Conservation (phyloP, 163 green algal genomes). For the Chloromonas sp. region DNA sequence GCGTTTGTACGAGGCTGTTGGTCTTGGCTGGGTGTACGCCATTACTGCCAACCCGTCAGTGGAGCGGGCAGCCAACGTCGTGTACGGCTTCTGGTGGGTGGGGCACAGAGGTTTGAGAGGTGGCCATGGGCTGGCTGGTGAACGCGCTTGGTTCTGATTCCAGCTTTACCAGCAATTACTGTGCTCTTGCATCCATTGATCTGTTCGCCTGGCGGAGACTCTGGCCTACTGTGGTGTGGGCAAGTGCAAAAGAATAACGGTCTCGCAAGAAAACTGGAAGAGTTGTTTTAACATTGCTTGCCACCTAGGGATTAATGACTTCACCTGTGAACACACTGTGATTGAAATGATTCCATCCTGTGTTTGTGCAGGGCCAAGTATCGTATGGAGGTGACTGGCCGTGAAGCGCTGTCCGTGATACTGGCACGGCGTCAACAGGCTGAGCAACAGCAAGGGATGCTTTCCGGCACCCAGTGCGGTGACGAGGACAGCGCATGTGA, state of each 20-base stretch:
- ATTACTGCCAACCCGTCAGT: constrained; percentile 53
- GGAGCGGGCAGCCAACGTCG: constrained; percentile 46
- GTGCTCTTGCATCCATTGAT: background rate
- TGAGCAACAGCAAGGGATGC: too few relatives aligned
- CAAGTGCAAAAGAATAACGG: too few relatives aligned
- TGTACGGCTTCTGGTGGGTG: constrained; percentile 77
- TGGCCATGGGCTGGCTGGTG: background rate
- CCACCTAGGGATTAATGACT: background rate
- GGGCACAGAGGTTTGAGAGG: background rate
- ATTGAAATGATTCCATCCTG: background rate
- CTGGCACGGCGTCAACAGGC: too few relatives aligned
- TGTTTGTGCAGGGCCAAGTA: background rate
- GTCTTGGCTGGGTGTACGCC: constrained; percentile 87
- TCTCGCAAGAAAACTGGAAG: background rate
- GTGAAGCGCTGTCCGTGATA: background rate
- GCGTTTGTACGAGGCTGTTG: constrained; percentile 77
- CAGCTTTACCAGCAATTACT: background rate
- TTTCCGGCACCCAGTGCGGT: too few relatives aligned
- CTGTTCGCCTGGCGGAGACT: background rate
- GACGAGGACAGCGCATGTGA: too few relatives aligned
- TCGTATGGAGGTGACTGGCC: background rate
- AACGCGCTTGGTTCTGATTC: background rate
- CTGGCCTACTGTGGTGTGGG: background rate
- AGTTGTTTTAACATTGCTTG: background rate
- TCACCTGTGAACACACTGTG: background rate